Evolutionary conservation across 768 basidiomycete species (phyloP).

Genomic region (Lyophyllum decastes): DNA sequence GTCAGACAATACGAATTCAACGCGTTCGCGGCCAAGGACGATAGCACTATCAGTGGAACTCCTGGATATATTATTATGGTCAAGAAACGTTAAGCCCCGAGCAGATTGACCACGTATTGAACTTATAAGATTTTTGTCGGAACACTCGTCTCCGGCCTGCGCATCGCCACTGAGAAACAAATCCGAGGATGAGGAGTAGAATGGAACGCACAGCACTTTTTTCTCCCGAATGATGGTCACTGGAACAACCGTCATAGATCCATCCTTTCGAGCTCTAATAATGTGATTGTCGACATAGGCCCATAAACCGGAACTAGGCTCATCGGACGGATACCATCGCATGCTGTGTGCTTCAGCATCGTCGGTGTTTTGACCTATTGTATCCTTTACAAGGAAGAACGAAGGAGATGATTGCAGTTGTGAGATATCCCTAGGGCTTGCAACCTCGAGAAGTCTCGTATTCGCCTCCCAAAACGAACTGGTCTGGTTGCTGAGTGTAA

Average conservation of each 20-base stretch:
- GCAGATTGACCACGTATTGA: no score
- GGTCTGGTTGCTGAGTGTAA: not conserved
- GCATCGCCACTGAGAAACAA: no score
- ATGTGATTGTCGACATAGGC: slow-evolving; percentile 1
- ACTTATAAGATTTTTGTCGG: no score
- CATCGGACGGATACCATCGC: not conserved
- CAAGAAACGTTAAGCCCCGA: no score
- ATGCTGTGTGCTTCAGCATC: not conserved
- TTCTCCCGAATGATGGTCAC: no score
- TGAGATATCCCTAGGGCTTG: not conserved
- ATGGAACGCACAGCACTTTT: no score
- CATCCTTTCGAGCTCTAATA: not conserved
- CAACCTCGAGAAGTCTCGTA: not conserved
- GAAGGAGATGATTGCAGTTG: not conserved
- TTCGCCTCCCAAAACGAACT: not conserved
- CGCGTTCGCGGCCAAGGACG: no score
- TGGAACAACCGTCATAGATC: not conserved
- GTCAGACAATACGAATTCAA: no score
- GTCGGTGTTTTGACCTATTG: not conserved
- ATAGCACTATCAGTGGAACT: no score
- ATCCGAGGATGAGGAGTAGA: no score
- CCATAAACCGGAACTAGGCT: not conserved
- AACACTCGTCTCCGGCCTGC: no score
- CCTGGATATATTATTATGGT: no score
- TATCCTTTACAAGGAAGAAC: not conserved